Conservation (phyloP, 768 basidiomycete species). For the Tricholoma hemisulphureum region DNA sequence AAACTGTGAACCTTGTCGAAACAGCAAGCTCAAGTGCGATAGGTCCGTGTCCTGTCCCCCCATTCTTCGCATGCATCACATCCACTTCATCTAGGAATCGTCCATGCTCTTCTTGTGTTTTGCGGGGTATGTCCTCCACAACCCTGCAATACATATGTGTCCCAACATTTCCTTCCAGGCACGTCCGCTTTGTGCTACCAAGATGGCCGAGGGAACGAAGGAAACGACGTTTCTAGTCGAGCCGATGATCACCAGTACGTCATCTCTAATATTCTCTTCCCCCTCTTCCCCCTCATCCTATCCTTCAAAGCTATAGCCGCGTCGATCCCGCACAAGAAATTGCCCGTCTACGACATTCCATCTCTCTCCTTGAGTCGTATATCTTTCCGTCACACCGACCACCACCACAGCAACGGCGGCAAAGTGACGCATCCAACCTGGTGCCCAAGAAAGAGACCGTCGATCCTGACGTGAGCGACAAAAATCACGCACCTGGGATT, state of each 20-base stretch:
- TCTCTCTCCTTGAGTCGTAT: constrained; percentile 65
- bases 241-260: constrained; percentile 62
- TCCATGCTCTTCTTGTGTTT: constrained; percentile 85
- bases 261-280: constrained; percentile 1
- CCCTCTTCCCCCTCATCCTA: constrained; percentile 4
- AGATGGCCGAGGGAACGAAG: constrained; percentile 65
- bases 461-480: constrained; percentile 46
- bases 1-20: constrained; percentile 86
- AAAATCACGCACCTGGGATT: constrained; percentile 57
- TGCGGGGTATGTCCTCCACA: constrained; percentile 57
- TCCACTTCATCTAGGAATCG: constrained; percentile 54
- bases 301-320: constrained; percentile 38
- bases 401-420: constrained; percentile 32
- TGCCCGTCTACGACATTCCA: constrained; percentile 64
- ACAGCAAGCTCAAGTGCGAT: constrained; percentile 87
- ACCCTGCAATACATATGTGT: background rate
- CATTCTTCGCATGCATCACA: constrained; percentile 8
- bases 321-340: constrained; percentile 68
- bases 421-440: constrained; percentile 36
- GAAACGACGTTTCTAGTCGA: constrained; percentile 48
- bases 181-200: constrained; percentile 82
- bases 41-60: constrained; percentile 44
- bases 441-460: constrained; percentile 55
- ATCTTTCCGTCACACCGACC: constrained; percentile 46
- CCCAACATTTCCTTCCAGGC: constrained; percentile 42